Base-by-base conservation (phyloP, 352 stramenopile genomes). In the Pythium phragmiticola region DNA sequence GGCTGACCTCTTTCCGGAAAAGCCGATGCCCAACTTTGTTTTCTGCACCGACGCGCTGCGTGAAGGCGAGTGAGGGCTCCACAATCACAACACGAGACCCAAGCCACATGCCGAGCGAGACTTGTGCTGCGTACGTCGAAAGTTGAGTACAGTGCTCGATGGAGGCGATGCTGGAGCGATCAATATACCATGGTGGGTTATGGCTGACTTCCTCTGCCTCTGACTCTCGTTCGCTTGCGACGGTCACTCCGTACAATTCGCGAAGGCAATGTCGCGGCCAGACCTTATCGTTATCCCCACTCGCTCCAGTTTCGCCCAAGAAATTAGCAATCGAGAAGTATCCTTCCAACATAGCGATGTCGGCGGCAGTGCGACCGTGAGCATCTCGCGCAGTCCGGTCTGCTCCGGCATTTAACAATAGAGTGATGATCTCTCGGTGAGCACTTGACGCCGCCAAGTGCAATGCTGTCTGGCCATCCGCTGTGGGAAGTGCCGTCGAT, bases 161-260 rank as follows among this genome's bases (percentile, higher is more conserved):
- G 2, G 33, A n/a, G 3, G 28, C 26, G 12, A 63, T 55, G 14
- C 43, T 52, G 0, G 56, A 41, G 2, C 26, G 45, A 7, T 63
- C 56, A 8, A 63, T 55, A 23, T 46, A 63, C 45, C 56, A 63
- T 14, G 13, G n/a, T n/a, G 45, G 43, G 12, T 43, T 21, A 14
- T 17, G 19, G 8, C 17, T 51, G 14, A n/a, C 13, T 9, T 4
- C 16, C 33, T 26, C 39, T 4, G n/a, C 5, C n/a, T n/a, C n/a
- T n/a, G n/a, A n/a, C 7, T 19, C 13, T 28, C 6, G 16, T 6
- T 4, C 13, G 12, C 0, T 42, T 2, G 23, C 4, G 28, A 45
- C 33, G 13, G 19, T 19, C 13, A 30, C 33, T 19, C 51, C 51
- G 21, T 48, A 57, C 14, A 57, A 14, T 36, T 57, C 51, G 19